Evolutionary conservation across 805 yeast species (phyloP).

Genomic region (Sungouiozyma intestinalis): DNA sequence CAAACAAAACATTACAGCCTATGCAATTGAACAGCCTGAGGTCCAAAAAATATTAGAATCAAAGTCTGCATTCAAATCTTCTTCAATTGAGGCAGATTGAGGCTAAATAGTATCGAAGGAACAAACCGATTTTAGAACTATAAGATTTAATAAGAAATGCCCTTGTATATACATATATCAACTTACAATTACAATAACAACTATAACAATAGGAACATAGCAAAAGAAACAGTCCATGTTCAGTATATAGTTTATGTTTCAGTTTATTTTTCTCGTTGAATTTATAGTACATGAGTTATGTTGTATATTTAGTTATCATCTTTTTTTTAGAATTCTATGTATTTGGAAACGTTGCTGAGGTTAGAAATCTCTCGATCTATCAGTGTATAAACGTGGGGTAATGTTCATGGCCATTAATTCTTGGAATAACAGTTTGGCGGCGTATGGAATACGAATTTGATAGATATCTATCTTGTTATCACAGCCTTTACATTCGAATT

Average conservation of each 20-base stretch:
- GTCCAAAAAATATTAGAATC: conserved; percentile 29
- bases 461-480: conserved; percentile 96
- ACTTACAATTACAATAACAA: no score
- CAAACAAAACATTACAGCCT: conserved; percentile 70
- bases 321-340: background rate
- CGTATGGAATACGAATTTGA: conserved; percentile 96
- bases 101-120: no score
- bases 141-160: no score
- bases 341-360: background rate
- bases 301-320: background rate
- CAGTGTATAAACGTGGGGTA: conserved; percentile 94
- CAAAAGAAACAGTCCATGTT: no score
- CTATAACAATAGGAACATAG: no score
- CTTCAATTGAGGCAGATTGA: background rate
- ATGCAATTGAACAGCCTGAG: conserved; percentile 58
- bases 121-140: no score
- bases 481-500: conserved; percentile 97
- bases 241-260: background rate
- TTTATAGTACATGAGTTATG: conserved; percentile 5
- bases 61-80: conserved; percentile 1
- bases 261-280: conserved; percentile 1
- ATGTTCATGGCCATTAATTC: conserved; percentile 99
- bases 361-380: conserved; percentile 44
- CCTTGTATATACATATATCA: conserved; percentile 1
- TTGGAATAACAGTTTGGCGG: conserved; percentile 95